phyloP scores from a whole-genome alignment of 768 basidiomycete species.

The Leucosporidium yakuticum region DNA sequence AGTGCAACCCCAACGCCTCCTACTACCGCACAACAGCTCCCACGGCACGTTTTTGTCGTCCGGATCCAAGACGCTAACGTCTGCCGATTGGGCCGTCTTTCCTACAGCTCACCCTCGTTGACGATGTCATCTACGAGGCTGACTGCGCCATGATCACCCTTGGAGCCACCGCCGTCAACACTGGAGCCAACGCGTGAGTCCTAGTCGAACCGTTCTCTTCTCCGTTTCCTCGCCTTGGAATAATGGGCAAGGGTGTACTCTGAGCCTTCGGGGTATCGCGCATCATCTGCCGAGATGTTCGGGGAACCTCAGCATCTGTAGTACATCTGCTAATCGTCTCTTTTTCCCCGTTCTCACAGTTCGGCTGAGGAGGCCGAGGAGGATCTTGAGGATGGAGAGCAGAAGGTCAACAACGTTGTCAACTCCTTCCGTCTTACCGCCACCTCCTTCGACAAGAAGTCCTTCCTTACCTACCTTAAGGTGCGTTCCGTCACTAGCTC shows the following conservation, averaged over 20 bases:
- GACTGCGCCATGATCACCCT: conserved; percentile 37
- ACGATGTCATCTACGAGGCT: conserved; percentile 73
- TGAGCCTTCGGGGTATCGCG: not conserved
- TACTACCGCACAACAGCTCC: not conserved
- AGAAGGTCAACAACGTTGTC: conserved; percentile 77
- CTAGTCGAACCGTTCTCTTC: not conserved
- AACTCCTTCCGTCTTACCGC: conserved; percentile 81
- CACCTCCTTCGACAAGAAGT: conserved; percentile 84
- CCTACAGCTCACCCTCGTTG: conserved; percentile 48
- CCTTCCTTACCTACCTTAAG: conserved; percentile 76
- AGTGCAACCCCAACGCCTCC: not conserved
- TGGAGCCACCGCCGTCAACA: conserved; percentile 69
- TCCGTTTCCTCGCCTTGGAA: conserved; percentile 40
- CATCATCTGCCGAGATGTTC: too few species aligned
- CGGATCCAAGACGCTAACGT: not conserved
- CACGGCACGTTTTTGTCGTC: conserved; percentile 1
- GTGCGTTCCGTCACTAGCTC: conserved; percentile 43
- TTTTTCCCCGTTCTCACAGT: not conserved
- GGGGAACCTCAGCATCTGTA: too few species aligned
- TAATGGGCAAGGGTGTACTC: conserved; percentile 73
- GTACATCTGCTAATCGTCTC: too few species aligned
- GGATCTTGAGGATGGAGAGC: conserved; percentile 68
- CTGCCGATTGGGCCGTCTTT: not conserved
- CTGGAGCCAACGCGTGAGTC: conserved; percentile 54
- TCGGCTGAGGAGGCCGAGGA: conserved; percentile 84